Evolutionary conservation across 768 basidiomycete genomes (phyloP), one percentile per base, ranked within the genome.

Genomic region (Rhizopogon vesiculosus): DNA sequence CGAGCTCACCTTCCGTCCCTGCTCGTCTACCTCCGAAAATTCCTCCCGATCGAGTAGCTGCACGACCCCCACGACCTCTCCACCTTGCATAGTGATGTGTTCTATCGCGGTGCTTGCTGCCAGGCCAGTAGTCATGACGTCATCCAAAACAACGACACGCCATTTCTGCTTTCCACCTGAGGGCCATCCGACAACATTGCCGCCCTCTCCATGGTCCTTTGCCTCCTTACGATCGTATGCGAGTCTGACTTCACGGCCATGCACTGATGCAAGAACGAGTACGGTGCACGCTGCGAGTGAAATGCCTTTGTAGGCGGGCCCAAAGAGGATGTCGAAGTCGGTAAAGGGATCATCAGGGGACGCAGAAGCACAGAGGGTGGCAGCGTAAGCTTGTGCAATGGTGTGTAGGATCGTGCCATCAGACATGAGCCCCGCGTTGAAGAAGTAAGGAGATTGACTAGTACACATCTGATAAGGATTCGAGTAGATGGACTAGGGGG

Each of bases 251-350:
- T 80, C 74, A 42, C 84, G 76, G 4, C 74, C 72, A 64, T 91
- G 77, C 45, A 82, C 76, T 12, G 86, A 80, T 54, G 86, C 79
- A 38, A 99, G 78, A 19, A 86, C 78, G 18, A 95, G 78, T 3
- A 89, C 78, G 3, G 95, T 91, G 35, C 88, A 81, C 0, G 95
- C 89, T 0, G 94, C 95, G 50, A 99, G 84, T 0, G 94, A 82
- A 65, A 98, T 98, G 25, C 93, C 96, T 74, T 98, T 98, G 76
- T 98, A 98, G 2, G 96, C 95, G 1, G 96, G 96, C 0, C 96
- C 96, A 62, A 98, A 97, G 35, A 98, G 79, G 44, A 98, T 81
- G 62, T 96, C 91, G 62, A 95, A 85, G 28, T 65, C 45, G 1
- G 76, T 73, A 6, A 79, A 55, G 9, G 49, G 61, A 51, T 59